Percentiles rank a stretch among this genome's conserved stretches.
phyloP scores from a whole-genome alignment of 2,329 filamentous ascomycete genomes.

The Fusarium incarnatum region DNA sequence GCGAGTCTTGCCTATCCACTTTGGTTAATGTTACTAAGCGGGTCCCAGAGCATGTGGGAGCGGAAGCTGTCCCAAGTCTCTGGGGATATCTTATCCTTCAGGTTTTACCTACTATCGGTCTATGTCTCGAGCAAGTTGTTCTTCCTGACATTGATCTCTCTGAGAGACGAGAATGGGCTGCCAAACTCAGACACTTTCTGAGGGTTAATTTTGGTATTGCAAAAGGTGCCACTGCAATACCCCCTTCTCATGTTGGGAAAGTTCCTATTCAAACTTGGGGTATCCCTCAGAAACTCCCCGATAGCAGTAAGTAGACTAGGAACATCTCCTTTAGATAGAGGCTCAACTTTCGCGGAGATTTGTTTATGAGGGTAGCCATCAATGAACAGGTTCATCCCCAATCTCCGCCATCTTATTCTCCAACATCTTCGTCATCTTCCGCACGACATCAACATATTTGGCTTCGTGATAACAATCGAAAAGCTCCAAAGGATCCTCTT shows the following conservation, averaged over 20 bases:
- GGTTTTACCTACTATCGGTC: background rate
- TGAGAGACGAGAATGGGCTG: background rate
- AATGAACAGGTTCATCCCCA: constrained; percentile 57
- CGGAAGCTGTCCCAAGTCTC: background rate
- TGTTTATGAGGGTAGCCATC: background rate
- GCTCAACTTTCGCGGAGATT: background rate
- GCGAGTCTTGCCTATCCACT: background rate
- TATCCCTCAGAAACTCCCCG: background rate
- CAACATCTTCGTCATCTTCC: constrained; percentile 55
- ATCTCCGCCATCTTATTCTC: constrained; percentile 65
- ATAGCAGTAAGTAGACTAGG: fast-evolving
- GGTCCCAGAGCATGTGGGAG: background rate
- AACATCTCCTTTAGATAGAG: fast-evolving
- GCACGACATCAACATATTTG: constrained; percentile 53
- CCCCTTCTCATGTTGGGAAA: background rate
- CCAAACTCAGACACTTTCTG: background rate
- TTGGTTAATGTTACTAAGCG: background rate
- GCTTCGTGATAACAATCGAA: constrained; percentile 59
- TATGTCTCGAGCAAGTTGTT: background rate
- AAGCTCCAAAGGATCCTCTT: constrained; percentile 62
- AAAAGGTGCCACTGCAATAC: background rate
- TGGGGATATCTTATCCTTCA: background rate
- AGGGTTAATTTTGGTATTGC: background rate
- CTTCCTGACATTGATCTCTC: background rate
- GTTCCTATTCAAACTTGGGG: background rate